Conservation (phyloP, 2,329 filamentous ascomycete species). For the Fusarium albidum region DNA sequence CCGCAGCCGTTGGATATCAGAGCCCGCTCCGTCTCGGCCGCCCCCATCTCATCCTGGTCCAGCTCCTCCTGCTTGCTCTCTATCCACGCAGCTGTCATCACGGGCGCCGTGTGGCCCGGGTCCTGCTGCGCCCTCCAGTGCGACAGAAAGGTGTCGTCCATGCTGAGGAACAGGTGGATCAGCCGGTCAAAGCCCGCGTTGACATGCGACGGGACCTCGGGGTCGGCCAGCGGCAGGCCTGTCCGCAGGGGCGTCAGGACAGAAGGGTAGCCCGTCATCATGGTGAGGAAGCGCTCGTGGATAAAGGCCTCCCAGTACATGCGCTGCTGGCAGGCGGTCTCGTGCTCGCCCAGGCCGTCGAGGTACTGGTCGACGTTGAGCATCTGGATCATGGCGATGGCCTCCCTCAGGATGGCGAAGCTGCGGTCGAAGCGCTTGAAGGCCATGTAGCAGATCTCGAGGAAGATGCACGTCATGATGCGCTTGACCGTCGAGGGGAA, state of each 20-base stretch:
- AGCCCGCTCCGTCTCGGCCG: slow-evolving; percentile 38
- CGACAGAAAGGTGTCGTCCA: slow-evolving; percentile 49
- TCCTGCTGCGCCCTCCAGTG: slow-evolving; percentile 47
- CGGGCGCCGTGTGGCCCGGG: slow-evolving; percentile 6
- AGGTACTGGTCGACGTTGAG: slow-evolving; percentile 24
- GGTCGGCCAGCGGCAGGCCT: slow-evolving; percentile 41
- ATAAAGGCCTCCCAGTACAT: slow-evolving; percentile 65
- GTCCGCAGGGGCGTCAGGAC: slow-evolving; percentile 42
- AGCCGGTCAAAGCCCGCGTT: slow-evolving; percentile 49
- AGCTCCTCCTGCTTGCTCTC: slow-evolving; percentile 51
- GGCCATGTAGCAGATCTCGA: slow-evolving; percentile 61
- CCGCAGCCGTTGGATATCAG: slow-evolving; percentile 37
- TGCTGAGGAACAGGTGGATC: slow-evolving; percentile 46
- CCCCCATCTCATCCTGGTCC: slow-evolving; percentile 47
- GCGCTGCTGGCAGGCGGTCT: slow-evolving; percentile 46
- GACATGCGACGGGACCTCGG: slow-evolving; percentile 44
- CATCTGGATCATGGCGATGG: slow-evolving; percentile 47
- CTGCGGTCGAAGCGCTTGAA: slow-evolving; percentile 57
- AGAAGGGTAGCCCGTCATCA: slow-evolving; percentile 55
- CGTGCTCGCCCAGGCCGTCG: slow-evolving; percentile 21
- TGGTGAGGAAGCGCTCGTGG: slow-evolving; percentile 63
- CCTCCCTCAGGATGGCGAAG: slow-evolving; percentile 59
- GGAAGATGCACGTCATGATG: slow-evolving; percentile 59
- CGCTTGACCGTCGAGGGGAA: slow-evolving; percentile 52
- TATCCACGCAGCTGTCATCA: slow-evolving; percentile 49